These are phyloP conservation scores for Pelargonium myrrhifolium DNA, from an alignment of 441 rosid genomes.

Conservation along the genomic window DNA sequence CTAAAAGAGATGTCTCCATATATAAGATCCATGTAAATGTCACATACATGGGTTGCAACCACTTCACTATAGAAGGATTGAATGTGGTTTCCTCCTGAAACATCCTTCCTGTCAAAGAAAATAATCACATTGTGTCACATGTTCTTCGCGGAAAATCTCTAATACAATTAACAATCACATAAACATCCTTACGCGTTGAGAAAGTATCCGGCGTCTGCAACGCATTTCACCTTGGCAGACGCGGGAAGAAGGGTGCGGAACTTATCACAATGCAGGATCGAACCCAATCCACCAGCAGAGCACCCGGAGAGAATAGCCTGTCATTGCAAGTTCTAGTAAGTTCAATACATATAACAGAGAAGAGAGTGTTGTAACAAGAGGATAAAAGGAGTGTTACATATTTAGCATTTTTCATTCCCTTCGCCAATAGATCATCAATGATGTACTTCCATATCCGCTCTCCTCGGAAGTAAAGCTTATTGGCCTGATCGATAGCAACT, in stretches of 20 bases:
- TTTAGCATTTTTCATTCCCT: slow-evolving; percentile 82
- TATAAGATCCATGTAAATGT: too few relatives aligned
- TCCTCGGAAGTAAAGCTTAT: slow-evolving; percentile 83
- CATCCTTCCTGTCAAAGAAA: slow-evolving; percentile 47
- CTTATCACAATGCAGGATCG: slow-evolving; percentile 79
- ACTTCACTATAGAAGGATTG: slow-evolving; percentile 48
- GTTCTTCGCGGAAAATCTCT: background rate
- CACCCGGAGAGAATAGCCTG: slow-evolving; percentile 95
- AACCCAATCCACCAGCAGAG: slow-evolving; percentile 94
- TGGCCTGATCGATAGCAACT: slow-evolving; percentile 43
- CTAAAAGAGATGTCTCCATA: background rate
- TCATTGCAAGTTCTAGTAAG: background rate
- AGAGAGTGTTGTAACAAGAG: background rate
- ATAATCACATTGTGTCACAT: background rate
- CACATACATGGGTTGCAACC: slow-evolving; percentile 22
- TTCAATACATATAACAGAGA: background rate
- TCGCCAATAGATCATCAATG: slow-evolving; percentile 63
- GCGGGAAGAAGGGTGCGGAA: slow-evolving; percentile 66
- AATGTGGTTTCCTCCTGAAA: slow-evolving; percentile 58
- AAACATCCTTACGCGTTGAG: slow-evolving; percentile 56
- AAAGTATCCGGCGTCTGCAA: slow-evolving; percentile 93
- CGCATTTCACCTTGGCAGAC: slow-evolving; percentile 80
- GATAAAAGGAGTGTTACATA: slow-evolving; percentile 34
- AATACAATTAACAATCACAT: slow-evolving; percentile 15
- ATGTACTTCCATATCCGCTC: slow-evolving; percentile 74